A percentile compares a stretch with the other conserved stretches of the same genome.
Evolutionary conservation across 2,329 filamentous ascomycete species (phyloP).

Genomic region (Pseudogymnoascus sp.): DNA sequence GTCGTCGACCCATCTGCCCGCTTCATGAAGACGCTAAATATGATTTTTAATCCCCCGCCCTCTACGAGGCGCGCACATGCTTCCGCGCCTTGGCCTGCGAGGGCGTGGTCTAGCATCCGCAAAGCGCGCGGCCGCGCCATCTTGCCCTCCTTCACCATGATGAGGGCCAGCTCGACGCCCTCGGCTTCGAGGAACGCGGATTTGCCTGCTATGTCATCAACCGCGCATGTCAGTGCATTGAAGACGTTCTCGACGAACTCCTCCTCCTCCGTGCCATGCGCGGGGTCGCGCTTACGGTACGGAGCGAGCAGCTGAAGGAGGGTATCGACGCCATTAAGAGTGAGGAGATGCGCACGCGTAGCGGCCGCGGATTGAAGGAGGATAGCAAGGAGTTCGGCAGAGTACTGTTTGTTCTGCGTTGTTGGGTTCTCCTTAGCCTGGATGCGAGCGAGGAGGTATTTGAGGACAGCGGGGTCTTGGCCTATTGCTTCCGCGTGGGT

Average conservation of each 20-base stretch:
- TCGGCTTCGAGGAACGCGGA: constrained; percentile 79
- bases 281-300: constrained; percentile 81
- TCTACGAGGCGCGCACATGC: constrained; percentile 75
- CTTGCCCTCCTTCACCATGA: constrained; percentile 87
- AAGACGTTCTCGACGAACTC: constrained; percentile 95
- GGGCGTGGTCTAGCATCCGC: constrained; percentile 77
- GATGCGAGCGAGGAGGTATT: constrained; percentile 73
- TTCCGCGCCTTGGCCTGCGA: constrained; percentile 50
- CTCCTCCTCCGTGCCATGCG: constrained; percentile 80
- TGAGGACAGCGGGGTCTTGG: constrained; percentile 58
- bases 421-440: constrained; percentile 61
- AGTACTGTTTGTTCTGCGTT: constrained; percentile 90
- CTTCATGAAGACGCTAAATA: constrained; percentile 87
- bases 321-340: constrained; percentile 66
- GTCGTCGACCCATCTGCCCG: constrained; percentile 60
- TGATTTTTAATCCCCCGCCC: constrained; percentile 72
- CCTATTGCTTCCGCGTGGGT: constrained; percentile 66
- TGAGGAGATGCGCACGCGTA: constrained; percentile 58
- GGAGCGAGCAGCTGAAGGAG: constrained; percentile 76
- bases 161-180: constrained; percentile 81
- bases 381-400: constrained; percentile 86
- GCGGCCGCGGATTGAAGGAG: constrained; percentile 67
- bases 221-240: constrained; percentile 74
- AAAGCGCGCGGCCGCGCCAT: constrained; percentile 72
- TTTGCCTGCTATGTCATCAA: constrained; percentile 70